Base-by-base conservation (phyloP, 2,329 filamentous ascomycete species). In the Colletotrichum sp. region DNA sequence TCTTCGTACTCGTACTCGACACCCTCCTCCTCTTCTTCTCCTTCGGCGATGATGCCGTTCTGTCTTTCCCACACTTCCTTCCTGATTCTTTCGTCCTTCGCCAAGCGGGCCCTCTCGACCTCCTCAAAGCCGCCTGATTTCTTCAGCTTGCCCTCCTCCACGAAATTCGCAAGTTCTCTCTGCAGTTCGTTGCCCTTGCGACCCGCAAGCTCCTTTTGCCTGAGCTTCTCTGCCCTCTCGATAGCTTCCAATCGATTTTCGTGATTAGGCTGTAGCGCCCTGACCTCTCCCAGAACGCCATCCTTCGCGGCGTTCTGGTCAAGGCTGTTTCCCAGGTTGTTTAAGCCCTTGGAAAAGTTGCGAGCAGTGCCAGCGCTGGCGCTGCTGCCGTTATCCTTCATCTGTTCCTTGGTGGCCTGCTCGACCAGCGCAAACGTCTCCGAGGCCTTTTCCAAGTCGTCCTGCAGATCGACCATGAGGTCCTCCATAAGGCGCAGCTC, bases 371-470 rank as follows among this genome's bases (percentile, higher is more conserved):
- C 88, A 13, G 87, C 86, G 65, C 88, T 88, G 52, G 84, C 84
- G 6, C 86, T 85, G 8, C 90, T 90, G 66, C 91, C 90, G 64
- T 87, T 90, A 76, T 94, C 93, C 83, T 98, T 95, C 85, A 98
- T 95, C 83, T 99, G 97, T 86, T 99, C 96, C 86, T 98, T 98
- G n/a, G 96, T 99, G 10, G 97, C 97, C 86, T 99, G 95, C 85
- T 99, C 97, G 18, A 99, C 97, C 1, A 99, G 91, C 28, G 95
- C 94, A 82, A 99, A 98, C 0, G 97, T 99, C 84, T 98, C 94
- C 1, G 93, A 93, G 2, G 96, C 96, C 87, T 99, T 98, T 83
- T 99, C 96, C 63, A 99, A 89, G 86, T 99, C 97, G 82, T 98
- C 96, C 81, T 97, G 93, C 78, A 99, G 87, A 87, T 99, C 97